These are phyloP conservation scores for Xylaria sp. DNA, from an alignment of 2,329 filamentous ascomycete species.

Conservation along the genomic window DNA sequence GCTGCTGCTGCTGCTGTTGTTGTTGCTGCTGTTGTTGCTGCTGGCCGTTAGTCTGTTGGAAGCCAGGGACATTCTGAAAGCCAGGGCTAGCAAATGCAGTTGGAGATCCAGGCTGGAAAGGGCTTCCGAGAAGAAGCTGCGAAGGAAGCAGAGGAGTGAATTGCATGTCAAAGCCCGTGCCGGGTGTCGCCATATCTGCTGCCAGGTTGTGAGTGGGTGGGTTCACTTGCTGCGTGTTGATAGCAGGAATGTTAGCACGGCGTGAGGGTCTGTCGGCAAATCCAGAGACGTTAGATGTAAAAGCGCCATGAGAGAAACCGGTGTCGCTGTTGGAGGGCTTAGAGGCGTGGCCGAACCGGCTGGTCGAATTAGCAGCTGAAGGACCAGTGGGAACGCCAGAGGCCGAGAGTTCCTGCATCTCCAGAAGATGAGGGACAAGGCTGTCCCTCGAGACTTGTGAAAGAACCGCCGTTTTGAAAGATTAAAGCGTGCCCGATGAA, in stretches of 20 bases:
- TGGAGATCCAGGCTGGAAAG: slow-evolving; percentile 94
- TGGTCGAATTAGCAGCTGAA: slow-evolving; percentile 60
- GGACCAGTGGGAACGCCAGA: slow-evolving; percentile 68
- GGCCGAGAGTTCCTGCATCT: slow-evolving; percentile 88
- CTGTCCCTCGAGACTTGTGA: slow-evolving; percentile 82
- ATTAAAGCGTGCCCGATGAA: slow-evolving; percentile 64
- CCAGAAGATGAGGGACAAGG: slow-evolving; percentile 86
- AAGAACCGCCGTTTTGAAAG: slow-evolving; percentile 82
- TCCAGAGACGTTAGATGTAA: slow-evolving; percentile 84
- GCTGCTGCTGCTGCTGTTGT: slow-evolving; percentile 52
- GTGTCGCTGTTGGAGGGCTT: slow-evolving; percentile 87
- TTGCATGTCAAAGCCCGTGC: slow-evolving; percentile 95
- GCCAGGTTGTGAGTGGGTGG: slow-evolving; percentile 62
- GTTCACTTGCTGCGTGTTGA: slow-evolving; percentile 82
- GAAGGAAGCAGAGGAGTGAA: slow-evolving; percentile 96
- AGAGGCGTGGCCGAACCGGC: slow-evolving; percentile 77
- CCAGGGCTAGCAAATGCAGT: slow-evolving; percentile 90
- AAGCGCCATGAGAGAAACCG: slow-evolving; percentile 92
- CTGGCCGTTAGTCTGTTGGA: slow-evolving; percentile 65
- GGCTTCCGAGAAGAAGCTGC: slow-evolving; percentile 91
- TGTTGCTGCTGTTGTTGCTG: slow-evolving; percentile 44
- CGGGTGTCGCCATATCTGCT: slow-evolving; percentile 84
- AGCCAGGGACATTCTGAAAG: slow-evolving; percentile 84
- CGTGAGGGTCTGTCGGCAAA: slow-evolving; percentile 89
- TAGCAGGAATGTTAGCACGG: slow-evolving; percentile 85